phyloP scores from a whole-genome alignment of 2,329 filamentous ascomycete species.

The Penicillium sp. region DNA sequence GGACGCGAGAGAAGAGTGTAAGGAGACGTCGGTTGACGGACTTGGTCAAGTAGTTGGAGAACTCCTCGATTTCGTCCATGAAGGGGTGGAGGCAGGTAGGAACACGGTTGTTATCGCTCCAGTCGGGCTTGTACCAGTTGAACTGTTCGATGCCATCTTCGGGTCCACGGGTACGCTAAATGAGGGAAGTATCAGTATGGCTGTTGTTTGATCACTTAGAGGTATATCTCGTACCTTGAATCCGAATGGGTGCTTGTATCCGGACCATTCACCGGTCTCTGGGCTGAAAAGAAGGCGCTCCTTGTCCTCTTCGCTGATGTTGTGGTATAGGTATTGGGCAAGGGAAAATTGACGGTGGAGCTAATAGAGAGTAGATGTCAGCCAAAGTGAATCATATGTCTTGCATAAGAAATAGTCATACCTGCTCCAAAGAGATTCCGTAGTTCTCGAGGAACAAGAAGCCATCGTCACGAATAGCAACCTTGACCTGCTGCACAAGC shows the following conservation, averaged over 20 bases:
- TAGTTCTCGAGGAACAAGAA: constrained; percentile 55
- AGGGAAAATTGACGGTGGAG: constrained; percentile 55
- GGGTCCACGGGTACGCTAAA: constrained; percentile 44
- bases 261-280: constrained; percentile 52
- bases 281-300: constrained; percentile 51
- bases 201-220: neutral
- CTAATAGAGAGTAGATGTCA: constrained; percentile 4
- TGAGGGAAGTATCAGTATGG: neutral
- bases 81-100: constrained; percentile 52
- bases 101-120: constrained; percentile 43
- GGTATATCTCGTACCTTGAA: constrained; percentile 38
- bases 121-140: constrained; percentile 55
- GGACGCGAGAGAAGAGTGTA: constrained; percentile 46
- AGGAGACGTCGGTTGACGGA: constrained; percentile 50
- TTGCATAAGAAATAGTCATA: neutral
- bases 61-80: constrained; percentile 53
- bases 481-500: constrained; percentile 48
- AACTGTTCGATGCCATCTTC: constrained; percentile 58
- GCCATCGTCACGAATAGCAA: constrained; percentile 48
- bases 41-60: constrained; percentile 51
- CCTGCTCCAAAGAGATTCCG: constrained; percentile 51
- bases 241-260: constrained; percentile 54
- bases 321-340: constrained; percentile 54
- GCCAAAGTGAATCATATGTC: neutral
- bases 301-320: constrained; percentile 55